These are phyloP conservation scores for Trametes cinnabarina DNA, from an alignment of 768 basidiomycete species.

Conservation along the genomic window DNA sequence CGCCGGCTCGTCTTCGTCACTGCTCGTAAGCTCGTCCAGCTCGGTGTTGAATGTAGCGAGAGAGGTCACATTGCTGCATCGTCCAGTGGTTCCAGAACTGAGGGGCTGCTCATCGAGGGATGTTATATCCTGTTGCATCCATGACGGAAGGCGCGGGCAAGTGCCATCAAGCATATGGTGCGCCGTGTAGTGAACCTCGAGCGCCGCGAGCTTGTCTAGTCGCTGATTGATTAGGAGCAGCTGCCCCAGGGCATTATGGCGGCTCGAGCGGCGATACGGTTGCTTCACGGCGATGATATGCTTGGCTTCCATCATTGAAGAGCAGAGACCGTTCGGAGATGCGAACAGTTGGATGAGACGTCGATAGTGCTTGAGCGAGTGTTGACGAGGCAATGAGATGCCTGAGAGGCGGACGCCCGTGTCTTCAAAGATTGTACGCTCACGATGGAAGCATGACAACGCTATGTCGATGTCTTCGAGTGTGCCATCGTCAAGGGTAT, in stretches of 20 bases:
- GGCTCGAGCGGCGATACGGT: conserved; percentile 25
- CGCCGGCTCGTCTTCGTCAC: too few relatives aligned
- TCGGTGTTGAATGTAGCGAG: too few relatives aligned
- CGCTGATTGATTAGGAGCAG: conserved; percentile 27
- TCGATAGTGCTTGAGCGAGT: conserved; percentile 21
- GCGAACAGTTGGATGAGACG: conserved; percentile 21
- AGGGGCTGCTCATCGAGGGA: too few relatives aligned
- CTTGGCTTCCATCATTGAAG: conserved; percentile 29
- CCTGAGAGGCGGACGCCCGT: conserved; percentile 16
- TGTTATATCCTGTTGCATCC: too few relatives aligned
- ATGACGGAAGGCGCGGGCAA: not conserved
- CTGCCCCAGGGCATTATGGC: conserved; percentile 21
- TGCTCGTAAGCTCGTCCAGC: too few relatives aligned
- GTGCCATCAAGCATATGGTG: conserved; percentile 18
- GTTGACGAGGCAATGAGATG: conserved; percentile 25
- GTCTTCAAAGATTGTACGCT: conserved; percentile 17
- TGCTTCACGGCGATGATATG: conserved; percentile 30
- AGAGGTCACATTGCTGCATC: too few relatives aligned
- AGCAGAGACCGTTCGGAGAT: conserved; percentile 27
- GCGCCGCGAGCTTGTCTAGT: conserved; percentile 26
- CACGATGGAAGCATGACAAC: conserved; percentile 13
- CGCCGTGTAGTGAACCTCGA: conserved; percentile 12
- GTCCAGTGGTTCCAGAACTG: too few relatives aligned
- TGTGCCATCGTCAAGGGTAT: not conserved
- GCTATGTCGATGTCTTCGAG: conserved; percentile 13